Evolutionary conservation across 768 basidiomycete species (phyloP), one percentile per base, ranked within the genome.

Genomic region (Lentinula raphanica): DNA sequence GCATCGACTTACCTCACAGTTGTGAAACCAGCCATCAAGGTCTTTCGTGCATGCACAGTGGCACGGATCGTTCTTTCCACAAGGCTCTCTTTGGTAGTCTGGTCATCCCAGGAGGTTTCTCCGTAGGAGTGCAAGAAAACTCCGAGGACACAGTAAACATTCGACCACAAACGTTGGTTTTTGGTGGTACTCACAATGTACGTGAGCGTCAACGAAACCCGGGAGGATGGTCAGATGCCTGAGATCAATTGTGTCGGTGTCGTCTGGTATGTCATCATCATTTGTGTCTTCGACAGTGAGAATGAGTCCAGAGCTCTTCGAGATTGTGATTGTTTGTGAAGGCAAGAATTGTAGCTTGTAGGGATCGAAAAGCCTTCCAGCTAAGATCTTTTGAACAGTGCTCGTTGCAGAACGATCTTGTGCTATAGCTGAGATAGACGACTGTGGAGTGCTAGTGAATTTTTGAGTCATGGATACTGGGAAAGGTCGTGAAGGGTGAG

Each of bases 121-220:
- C 73, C 64, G 64, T 85, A 87, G 1, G 82, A 73, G 63, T 85
- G 84, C 5, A 86, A 69, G 63, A 87, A 86, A 29, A 87, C 83
- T 84, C 55, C 13, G 27, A 35, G 23, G 5, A 38, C 9, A 23
- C 21, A 27, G 21, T 19, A 6, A 46, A 13, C 15, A 27, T n/a
- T 25, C 29, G 17, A 9, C 31, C 5, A 32, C 13, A 32, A 45
- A 21, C 8, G 13, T 8, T 23, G 9, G 32, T 19, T 15, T 39
- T n/a, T n/a, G n/a, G 44, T 23, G 40, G 38, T 15, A 67, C 79
- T 66, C 62, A 81, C 82, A 64, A 63, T 82, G 83, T 27, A 85
- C 83, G 64, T 84, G 83, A 0, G 72, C 69, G 59, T 85, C 83
- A 13, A 84, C 79, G 55, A 84, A 79, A 0, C 84, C 83, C 11